phyloP scores from a whole-genome alignment of 306 rosid species.

The Hippophae rhamnoides region DNA sequence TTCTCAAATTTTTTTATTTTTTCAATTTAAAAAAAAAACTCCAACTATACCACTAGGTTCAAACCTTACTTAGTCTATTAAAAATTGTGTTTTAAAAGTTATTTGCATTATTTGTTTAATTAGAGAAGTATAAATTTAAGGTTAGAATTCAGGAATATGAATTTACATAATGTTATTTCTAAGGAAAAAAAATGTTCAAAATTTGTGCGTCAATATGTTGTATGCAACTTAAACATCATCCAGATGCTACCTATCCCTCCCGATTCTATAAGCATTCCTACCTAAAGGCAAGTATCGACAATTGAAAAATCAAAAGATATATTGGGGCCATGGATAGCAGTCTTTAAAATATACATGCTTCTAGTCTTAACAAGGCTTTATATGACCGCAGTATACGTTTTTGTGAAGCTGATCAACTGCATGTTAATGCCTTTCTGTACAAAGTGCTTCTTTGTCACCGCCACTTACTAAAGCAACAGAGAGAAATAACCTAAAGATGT shows the following conservation, averaged over 20 bases:
- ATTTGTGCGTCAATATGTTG: not conserved
- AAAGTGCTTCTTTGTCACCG: constrained; percentile 3
- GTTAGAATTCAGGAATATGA: too few species aligned
- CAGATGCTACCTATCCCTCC: constrained; percentile 1
- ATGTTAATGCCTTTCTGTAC: constrained; percentile 21
- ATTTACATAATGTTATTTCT: too few species aligned
- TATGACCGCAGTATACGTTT: not conserved
- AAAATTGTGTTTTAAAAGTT: too few species aligned
- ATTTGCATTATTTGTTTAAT: too few species aligned
- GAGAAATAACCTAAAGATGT: constrained; percentile 5
- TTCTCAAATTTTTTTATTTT: too few species aligned
- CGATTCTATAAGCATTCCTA: constrained; percentile 1
- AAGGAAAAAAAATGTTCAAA: too few species aligned
- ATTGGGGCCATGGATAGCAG: not conserved
- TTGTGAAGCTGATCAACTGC: constrained; percentile 16
- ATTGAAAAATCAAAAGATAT: not conserved
- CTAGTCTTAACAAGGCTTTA: constrained; percentile 16
- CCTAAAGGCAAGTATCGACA: constrained; percentile 15
- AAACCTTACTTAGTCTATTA: too few species aligned
- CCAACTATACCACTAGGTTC: too few species aligned
- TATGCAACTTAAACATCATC: not conserved
- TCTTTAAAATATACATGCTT: constrained; percentile 25
- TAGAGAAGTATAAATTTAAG: too few species aligned
- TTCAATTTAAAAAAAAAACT: too few species aligned
- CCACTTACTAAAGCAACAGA: not conserved